Evolutionary conservation across 2,329 filamentous ascomycete genomes (phyloP).

Genomic region (Nannizzia gypsea): DNA sequence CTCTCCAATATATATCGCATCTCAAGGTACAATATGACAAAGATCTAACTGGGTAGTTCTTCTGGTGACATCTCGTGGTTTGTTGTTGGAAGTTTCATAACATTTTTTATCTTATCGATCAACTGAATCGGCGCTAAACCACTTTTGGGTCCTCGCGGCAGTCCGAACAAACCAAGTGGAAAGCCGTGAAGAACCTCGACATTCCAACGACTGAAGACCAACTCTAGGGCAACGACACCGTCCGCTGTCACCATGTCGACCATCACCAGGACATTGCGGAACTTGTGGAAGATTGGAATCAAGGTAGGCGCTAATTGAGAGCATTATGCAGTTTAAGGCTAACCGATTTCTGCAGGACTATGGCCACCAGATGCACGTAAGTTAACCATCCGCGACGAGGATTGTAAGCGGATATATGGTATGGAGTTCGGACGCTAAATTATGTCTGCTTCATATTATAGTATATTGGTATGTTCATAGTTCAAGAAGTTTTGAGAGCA

Average conservation of each 20-base stretch:
- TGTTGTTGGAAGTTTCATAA: neutral
- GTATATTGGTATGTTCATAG: conserved; percentile 31
- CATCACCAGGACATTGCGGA: conserved; percentile 69
- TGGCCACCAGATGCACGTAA: conserved; percentile 84
- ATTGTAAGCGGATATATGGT: neutral
- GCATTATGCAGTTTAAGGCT: conserved; percentile 22
- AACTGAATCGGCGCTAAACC: conserved; percentile 12
- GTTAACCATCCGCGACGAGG: conserved; percentile 9
- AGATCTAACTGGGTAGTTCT: neutral
- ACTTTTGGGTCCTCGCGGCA: conserved; percentile 6
- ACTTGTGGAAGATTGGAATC: conserved; percentile 75
- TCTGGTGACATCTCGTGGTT: neutral
- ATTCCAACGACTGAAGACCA: conserved; percentile 6
- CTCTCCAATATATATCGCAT: neutral
- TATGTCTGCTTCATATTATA: conserved; percentile 14
- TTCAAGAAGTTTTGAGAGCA: neutral
- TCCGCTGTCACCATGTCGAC: conserved; percentile 65
- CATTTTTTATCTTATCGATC: conserved; percentile 8
- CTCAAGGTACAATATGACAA: neutral
- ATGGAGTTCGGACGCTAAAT: neutral
- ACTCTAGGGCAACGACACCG: neutral
- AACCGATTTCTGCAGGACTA: conserved; percentile 54
- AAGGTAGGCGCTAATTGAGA: conserved; percentile 49
- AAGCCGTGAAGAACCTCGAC: conserved; percentile 4
- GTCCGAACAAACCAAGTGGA: neutral